Conservation (phyloP, 148 eudicot genomes). For the Cornus kousa region DNA sequence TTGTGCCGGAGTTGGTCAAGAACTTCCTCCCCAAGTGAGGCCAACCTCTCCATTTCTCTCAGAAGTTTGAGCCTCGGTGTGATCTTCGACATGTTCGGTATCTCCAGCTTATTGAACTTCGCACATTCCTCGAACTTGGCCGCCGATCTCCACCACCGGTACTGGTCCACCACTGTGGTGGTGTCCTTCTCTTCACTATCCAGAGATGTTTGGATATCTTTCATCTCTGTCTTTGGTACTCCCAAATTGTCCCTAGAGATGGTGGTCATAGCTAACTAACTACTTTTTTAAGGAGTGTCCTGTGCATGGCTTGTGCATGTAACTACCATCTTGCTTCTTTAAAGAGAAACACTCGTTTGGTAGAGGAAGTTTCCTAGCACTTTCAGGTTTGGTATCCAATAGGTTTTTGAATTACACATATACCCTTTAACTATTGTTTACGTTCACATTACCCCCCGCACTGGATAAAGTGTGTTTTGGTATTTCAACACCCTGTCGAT, state of each 20-base stretch:
- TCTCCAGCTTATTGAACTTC: slow-evolving; percentile 19
- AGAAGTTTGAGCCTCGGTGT: slow-evolving; percentile 36
- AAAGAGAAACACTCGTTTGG: too few species aligned
- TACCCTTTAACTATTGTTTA: too few species aligned
- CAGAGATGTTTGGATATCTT: neutral
- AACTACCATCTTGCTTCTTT: too few species aligned
- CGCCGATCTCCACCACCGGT: slow-evolving; percentile 48
- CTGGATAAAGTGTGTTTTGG: too few species aligned
- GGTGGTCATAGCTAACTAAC: neutral
- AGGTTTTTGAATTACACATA: too few species aligned
- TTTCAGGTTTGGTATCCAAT: too few species aligned
- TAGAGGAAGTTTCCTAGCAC: too few species aligned
- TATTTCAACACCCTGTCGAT: too few species aligned
- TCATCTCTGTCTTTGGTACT: neutral
- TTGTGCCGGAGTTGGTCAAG: slow-evolving; percentile 45
- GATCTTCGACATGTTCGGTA: slow-evolving; percentile 26
- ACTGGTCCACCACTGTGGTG: neutral
- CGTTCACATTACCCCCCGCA: too few species aligned
- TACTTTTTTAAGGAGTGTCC: too few species aligned
- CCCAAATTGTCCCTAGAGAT: neutral
- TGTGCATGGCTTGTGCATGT: too few species aligned
- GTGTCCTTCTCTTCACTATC: neutral
- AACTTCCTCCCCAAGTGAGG: slow-evolving; percentile 33
- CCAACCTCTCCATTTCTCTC: slow-evolving; percentile 43
- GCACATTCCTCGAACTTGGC: slow-evolving; percentile 34